Evolutionary conservation across 2,329 filamentous ascomycete genomes (phyloP).

Genomic region (Calonectria hongkongensis): DNA sequence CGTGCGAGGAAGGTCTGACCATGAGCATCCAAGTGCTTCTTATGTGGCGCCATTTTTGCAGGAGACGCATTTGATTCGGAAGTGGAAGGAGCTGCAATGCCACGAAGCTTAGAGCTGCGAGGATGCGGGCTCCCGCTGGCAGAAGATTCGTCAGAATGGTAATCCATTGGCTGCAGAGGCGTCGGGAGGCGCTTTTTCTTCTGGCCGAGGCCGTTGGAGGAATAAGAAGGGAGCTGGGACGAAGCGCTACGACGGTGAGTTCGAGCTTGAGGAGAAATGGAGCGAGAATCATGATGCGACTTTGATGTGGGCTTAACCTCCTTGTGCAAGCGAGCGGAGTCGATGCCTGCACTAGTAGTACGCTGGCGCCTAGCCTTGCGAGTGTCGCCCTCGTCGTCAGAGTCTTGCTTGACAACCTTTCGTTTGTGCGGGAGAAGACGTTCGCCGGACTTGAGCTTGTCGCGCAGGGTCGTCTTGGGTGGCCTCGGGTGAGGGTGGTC

Average conservation of each 20-base stretch:
- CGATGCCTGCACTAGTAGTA: conserved; percentile 66
- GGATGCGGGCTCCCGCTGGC: conserved; percentile 76
- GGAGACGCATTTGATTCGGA: conserved; percentile 79
- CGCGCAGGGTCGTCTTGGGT: conserved; percentile 67
- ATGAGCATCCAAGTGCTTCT: conserved; percentile 93
- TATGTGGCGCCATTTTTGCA: conserved; percentile 81
- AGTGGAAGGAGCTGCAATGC: conserved; percentile 72
- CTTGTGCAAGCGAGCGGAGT: conserved; percentile 57
- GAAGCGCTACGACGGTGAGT: conserved; percentile 79
- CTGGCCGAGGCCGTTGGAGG: conserved; percentile 72
- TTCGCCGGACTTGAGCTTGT: conserved; percentile 69
- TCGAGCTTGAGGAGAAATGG: conserved; percentile 76
- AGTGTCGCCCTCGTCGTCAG: conserved; percentile 74
- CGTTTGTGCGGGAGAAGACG: conserved; percentile 70
- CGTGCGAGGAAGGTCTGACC: conserved; percentile 93
- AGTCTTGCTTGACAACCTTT: conserved; percentile 72
- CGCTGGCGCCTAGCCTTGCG: conserved; percentile 74
- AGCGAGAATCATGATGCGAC: conserved; percentile 64
- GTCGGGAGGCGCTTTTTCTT: conserved; percentile 79
- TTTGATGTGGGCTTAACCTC: conserved; percentile 60
- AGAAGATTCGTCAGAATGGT: conserved; percentile 81
- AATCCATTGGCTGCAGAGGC: conserved; percentile 77
- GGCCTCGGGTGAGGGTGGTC: conserved; percentile 67
- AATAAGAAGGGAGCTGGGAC: conserved; percentile 75
- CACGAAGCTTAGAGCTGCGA: conserved; percentile 75